Base-by-base conservation (phyloP, 306 rosid genomes). In the Lotus japonicus region DNA sequence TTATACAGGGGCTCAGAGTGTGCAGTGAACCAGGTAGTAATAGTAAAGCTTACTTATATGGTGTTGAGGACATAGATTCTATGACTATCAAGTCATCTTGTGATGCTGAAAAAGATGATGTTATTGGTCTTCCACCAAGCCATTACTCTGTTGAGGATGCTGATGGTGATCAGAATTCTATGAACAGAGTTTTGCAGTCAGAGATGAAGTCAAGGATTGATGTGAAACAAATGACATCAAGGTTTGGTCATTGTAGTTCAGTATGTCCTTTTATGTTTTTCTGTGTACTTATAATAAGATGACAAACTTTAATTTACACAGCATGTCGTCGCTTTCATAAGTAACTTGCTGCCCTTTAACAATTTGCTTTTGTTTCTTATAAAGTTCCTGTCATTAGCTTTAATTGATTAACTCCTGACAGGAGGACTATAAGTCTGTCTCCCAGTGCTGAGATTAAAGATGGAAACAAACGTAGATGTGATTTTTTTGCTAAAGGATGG, bases 401-500 rank as follows among this genome's bases (percentile, higher is more conserved):
- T 82, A 86, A 70, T 83, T 82, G 87, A 68, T 79, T 75, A 71
- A 72, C 53, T 74, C 77, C 74, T 67, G 82, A 72, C 71, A 80
- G 35, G 23, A 81, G 86, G 80, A 54, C 76, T 54, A 68, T 66
- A 70, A 77, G 70, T 75, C 59, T 46, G 52, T 72, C 96, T 64
- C 87, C 92, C 62, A 77, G 64, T 70, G 84, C 82, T 52, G 88
- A 79, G 61, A 80, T 61, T 69, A 82, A 71, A 52, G 86, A 75
- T 36, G 80, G 67, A 80, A 81, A 82, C 75, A 84, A 90, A 64
- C 81, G 77, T 52, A 21, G 80, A 53, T 94, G 99, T 43, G 89
- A 75, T 50, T 90, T 90, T 78, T 90, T 77, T 62, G 88, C 96
- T 23, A 84, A 94, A 74, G 99, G 99, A 14, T 94, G 99, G 99